Evolutionary conservation across 225 moss, liverwort and hornwort genomes (phyloP).

Genomic region (Sphagnum tenellum): DNA sequence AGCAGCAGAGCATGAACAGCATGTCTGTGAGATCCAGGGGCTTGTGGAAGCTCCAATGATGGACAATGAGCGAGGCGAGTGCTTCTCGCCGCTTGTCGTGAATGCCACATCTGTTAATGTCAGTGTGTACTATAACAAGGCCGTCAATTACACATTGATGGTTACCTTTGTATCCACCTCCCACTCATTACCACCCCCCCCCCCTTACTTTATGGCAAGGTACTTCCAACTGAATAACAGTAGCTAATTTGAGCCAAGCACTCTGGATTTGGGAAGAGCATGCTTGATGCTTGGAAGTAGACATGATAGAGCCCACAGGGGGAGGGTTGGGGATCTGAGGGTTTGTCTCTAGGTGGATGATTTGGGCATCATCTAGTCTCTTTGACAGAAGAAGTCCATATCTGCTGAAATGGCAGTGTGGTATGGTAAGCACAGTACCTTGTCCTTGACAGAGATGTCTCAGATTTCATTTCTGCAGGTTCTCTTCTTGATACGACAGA

Average conservation of each 20-base stretch:
- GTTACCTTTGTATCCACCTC: conserved; percentile 92
- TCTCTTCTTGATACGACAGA: conserved; percentile 95
- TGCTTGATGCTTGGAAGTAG: too few relatives aligned
- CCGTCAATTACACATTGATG: conserved; percentile 98
- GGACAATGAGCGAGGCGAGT: conserved; percentile 76
- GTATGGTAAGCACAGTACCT: too few relatives aligned
- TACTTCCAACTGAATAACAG: too few relatives aligned
- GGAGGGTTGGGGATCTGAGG: too few relatives aligned
- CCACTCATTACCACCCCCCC: too few relatives aligned
- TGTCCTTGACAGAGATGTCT: conserved; percentile 26
- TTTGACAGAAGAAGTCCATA: not conserved
- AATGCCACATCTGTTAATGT: conserved; percentile 94
- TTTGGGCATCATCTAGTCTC: too few relatives aligned
- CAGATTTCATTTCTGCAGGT: conserved; percentile 97
- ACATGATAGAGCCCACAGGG: too few relatives aligned
- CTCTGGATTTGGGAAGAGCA: too few relatives aligned
- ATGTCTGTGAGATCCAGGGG: conserved; percentile 92
- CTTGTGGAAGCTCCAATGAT: conserved; percentile 89
- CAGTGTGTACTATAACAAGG: conserved; percentile 95
- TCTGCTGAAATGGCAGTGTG: too few relatives aligned
- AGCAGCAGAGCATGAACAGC: conserved; percentile 83
- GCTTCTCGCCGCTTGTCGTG: conserved; percentile 79
- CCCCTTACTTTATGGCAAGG: too few relatives aligned
- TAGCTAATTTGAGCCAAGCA: too few relatives aligned
- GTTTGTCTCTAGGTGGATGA: too few relatives aligned